Conservation (phyloP, 768 basidiomycete genomes). For the Dendrothele bispora region DNA sequence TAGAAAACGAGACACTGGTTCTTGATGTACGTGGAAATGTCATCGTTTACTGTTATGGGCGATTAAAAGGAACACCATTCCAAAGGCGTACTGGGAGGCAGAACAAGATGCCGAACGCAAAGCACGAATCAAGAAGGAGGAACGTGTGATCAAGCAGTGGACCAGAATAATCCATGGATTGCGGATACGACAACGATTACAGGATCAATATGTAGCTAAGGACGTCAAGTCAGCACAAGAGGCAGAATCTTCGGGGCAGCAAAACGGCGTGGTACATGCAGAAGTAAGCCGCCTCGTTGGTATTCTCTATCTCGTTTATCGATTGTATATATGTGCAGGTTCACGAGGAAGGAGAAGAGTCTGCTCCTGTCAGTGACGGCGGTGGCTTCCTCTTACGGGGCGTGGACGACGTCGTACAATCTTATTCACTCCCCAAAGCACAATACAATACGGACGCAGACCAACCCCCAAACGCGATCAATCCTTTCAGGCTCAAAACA, state of each 20-base stretch:
- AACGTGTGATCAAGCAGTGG: slow-evolving; percentile 87
- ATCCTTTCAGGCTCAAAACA: slow-evolving; percentile 12
- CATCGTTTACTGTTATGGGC: slow-evolving; percentile 9
- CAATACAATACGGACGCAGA: no score
- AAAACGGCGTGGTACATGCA: background rate
- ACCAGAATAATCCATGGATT: slow-evolving; percentile 84
- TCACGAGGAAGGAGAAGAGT: slow-evolving; percentile 20
- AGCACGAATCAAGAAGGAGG: slow-evolving; percentile 71
- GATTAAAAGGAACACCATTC: no score
- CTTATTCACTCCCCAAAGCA: slow-evolving; percentile 68
- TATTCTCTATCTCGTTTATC: no score
- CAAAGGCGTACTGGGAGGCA: slow-evolving; percentile 82
- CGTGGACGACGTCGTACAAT: slow-evolving; percentile 72
- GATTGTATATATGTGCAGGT: slow-evolving; percentile 17
- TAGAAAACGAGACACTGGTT: slow-evolving; percentile 70
- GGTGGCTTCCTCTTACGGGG: slow-evolving; percentile 71
- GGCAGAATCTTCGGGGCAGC: background rate
- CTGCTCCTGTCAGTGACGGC: slow-evolving; percentile 25
- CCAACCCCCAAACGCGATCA: slow-evolving; percentile 34
- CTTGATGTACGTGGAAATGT: slow-evolving; percentile 59
- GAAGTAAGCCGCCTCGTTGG: no score
- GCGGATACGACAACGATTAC: slow-evolving; percentile 79
- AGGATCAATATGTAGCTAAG: slow-evolving; percentile 64
- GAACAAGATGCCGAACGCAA: slow-evolving; percentile 78
- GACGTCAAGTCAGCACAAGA: background rate